A percentile compares a stretch with the other conserved stretches of the same genome.
Evolutionary conservation across 129 eudicot species (phyloP).

Genomic region (Chrysanthemum lavandulifolium): DNA sequence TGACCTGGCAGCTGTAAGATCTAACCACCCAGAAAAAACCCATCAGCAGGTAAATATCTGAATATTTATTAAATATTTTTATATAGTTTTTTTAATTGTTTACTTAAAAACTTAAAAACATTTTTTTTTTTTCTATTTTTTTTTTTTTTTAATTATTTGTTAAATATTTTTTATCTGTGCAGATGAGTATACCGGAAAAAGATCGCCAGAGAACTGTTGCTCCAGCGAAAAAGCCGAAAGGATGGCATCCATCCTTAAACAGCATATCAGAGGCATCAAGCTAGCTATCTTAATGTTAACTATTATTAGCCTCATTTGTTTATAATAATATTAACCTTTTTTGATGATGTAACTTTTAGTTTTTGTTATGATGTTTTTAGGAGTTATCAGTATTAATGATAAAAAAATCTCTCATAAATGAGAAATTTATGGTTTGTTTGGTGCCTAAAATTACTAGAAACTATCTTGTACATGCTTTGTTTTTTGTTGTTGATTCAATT

Average conservation of each 20-base stretch:
- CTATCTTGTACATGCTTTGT: no score
- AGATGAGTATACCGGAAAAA: constrained; percentile 48
- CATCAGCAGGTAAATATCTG: constrained; percentile 35
- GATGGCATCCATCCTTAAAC: constrained; percentile 77
- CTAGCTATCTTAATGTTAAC: constrained; percentile 26
- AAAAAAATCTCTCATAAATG: neutral
- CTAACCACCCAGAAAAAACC: constrained; percentile 33
- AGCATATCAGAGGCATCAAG: constrained; percentile 82
- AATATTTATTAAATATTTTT: no score
- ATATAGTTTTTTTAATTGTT: no score
- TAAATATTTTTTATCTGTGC: neutral
- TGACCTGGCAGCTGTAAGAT: constrained; percentile 32
- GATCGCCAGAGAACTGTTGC: constrained; percentile 36
- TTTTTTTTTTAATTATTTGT: neutral
- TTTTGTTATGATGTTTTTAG: constrained; percentile 27
- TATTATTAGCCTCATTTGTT: constrained; percentile 20
- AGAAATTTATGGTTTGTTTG: neutral
- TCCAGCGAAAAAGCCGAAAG: constrained; percentile 38
- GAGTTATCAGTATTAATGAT: constrained; percentile 13
- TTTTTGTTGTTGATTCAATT: no score
- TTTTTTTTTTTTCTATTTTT: neutral
- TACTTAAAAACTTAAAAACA: no score
- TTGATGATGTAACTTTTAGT: constrained; percentile 6
- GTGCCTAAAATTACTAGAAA: neutral
- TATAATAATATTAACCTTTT: constrained; percentile 25